A percentile compares a stretch with the other conserved stretches of the same genome.
Conservation (phyloP, 2,329 filamentous ascomycete species). For the Monosporascus sp. region DNA sequence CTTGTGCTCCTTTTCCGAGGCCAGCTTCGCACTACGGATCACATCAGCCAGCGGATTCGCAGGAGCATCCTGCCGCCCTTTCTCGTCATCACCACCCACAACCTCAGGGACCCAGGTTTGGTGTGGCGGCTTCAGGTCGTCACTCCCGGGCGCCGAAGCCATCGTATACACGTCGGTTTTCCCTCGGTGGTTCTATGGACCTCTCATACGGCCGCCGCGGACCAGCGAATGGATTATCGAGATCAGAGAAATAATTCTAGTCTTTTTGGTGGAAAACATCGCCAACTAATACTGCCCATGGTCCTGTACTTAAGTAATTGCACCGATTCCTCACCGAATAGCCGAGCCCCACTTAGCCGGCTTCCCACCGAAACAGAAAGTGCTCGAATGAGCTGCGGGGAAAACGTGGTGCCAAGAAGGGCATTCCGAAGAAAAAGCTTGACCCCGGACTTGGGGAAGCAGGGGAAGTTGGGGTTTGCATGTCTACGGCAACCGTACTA, state of each 20-base stretch:
- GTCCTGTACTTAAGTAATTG: too few relatives aligned
- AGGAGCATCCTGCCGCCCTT: slow-evolving; percentile 7
- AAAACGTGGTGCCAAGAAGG: not conserved
- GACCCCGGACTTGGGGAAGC: not conserved
- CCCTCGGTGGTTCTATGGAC: too few relatives aligned
- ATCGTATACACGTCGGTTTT: too few relatives aligned
- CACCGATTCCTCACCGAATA: too few relatives aligned
- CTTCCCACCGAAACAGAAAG: not conserved
- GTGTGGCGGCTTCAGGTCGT: not conserved
- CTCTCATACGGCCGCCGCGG: too few relatives aligned
- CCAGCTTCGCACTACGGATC: slow-evolving; percentile 41
- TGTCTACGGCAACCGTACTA: too few relatives aligned
- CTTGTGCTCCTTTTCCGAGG: slow-evolving; percentile 57
- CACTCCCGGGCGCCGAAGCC: too few relatives aligned
- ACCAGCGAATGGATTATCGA: too few relatives aligned
- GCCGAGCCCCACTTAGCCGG: not conserved
- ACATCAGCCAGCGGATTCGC: slow-evolving; percentile 28
- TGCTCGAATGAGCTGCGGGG: not conserved
- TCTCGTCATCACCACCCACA: slow-evolving; percentile 8
- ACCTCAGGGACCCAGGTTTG: slow-evolving; percentile 5
- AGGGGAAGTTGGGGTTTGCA: not conserved
- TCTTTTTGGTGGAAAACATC: too few relatives aligned
- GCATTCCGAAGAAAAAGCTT: not conserved
- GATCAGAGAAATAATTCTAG: too few relatives aligned
- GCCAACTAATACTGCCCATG: too few relatives aligned